phyloP scores from a whole-genome alignment of 208 protist genomes.

The Balamuthia mandrillaris region DNA sequence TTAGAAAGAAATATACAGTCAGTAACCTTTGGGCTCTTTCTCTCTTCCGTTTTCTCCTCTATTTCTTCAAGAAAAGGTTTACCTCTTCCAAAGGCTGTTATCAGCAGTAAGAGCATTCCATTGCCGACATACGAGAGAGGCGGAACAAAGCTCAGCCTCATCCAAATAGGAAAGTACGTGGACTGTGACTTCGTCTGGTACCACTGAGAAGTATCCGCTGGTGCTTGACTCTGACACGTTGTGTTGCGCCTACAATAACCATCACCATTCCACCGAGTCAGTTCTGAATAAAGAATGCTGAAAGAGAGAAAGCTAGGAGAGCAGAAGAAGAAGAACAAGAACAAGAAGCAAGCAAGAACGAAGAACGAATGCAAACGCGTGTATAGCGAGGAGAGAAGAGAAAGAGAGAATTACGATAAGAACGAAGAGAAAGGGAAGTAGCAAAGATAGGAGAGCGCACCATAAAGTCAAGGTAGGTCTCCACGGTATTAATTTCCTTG shows the following conservation, averaged over 20 bases:
- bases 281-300: too few relatives aligned
- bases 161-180: background rate
- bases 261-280: too few relatives aligned
- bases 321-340: background rate
- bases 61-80: too few relatives aligned
- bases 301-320: background rate
- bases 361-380: background rate
- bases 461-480: slow-evolving; percentile 11
- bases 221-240: background rate
- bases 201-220: background rate
- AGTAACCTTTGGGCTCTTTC: too few relatives aligned
- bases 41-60: too few relatives aligned
- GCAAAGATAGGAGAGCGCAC: background rate
- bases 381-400: too few relatives aligned
- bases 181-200: background rate
- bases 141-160: background rate
- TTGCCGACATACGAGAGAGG: background rate
- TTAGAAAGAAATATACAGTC: too few relatives aligned
- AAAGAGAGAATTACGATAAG: too few relatives aligned
- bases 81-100: background rate
- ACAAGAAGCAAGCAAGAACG: background rate
- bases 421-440: too few relatives aligned
- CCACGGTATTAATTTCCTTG: background rate
- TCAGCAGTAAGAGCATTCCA: background rate
- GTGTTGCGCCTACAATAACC: background rate